A percentile compares a stretch with the other conserved stretches of the same genome.
Conservation (phyloP, 257 asterid species). For the Solanum sejunctum region DNA sequence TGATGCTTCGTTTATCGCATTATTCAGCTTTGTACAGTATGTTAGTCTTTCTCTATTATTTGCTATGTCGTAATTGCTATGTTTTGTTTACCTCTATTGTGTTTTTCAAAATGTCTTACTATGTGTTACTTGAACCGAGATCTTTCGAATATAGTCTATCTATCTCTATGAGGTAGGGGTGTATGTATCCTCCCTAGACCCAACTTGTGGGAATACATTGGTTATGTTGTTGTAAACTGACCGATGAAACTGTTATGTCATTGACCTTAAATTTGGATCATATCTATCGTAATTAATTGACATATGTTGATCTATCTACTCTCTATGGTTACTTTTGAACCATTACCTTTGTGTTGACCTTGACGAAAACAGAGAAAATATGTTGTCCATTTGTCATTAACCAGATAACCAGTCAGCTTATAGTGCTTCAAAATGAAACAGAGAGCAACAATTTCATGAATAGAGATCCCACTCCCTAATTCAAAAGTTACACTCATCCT, state of each 20-base stretch:
- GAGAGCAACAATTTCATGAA: not conserved
- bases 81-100: no score
- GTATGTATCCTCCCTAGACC: no score
- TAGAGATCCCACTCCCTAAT: not conserved
- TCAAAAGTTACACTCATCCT: not conserved
- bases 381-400: not conserved
- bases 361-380: not conserved
- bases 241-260: not conserved
- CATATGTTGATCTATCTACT: not conserved
- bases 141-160: no score
- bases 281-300: not conserved
- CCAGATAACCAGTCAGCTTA: not conserved
- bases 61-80: no score
- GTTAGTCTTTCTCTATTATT: no score
- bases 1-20: no score
- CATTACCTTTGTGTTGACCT: not conserved
- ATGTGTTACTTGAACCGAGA: no score
- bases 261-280: not conserved
- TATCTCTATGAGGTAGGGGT: no score
- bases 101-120: no score
- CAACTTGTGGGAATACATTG: no score
- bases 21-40: no score
- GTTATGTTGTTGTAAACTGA: no score
- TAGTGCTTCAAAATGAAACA: not conserved
- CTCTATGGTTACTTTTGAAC: not conserved